phyloP scores from a whole-genome alignment of 306 rosid genomes.

The Dicorynia guianensis region DNA sequence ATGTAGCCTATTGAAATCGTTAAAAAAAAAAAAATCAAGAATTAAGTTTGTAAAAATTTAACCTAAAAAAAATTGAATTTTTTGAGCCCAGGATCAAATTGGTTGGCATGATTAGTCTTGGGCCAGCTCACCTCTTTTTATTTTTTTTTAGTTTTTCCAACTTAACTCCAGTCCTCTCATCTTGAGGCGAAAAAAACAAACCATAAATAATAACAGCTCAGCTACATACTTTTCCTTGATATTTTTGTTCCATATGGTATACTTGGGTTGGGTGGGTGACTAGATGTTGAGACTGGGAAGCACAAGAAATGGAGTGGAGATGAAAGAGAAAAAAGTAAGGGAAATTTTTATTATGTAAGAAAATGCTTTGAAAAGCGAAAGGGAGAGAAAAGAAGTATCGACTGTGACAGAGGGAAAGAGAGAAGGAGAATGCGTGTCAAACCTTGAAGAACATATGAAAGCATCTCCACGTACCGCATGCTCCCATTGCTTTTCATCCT shows the following conservation, averaged over 20 bases:
- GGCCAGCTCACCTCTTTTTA: too few species aligned
- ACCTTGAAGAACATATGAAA: constrained; percentile 51
- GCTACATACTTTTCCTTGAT: not conserved
- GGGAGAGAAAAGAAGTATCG: constrained; percentile 15
- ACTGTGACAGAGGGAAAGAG: constrained; percentile 18
- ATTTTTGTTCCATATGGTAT: not conserved
- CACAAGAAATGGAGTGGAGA: constrained; percentile 40
- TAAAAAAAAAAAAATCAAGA: too few species aligned
- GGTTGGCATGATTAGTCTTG: too few species aligned
- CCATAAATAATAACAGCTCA: constrained; percentile 39
- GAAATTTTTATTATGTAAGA: constrained; percentile 3
- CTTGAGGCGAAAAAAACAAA: too few species aligned
- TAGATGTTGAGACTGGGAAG: constrained; percentile 46
- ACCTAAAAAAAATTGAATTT: too few species aligned
- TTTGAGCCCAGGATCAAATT: too few species aligned
- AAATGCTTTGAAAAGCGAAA: constrained; percentile 11
- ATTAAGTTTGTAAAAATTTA: too few species aligned
- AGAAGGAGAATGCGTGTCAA: constrained; percentile 61
- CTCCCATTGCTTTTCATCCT: constrained; percentile 43
- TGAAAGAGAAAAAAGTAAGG: constrained; percentile 16
- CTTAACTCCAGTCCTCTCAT: too few species aligned
- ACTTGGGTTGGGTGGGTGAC: constrained; percentile 26
- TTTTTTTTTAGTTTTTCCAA: too few species aligned
- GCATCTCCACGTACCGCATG: constrained; percentile 65
- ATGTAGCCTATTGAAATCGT: too few species aligned